Percentiles rank a stretch among this genome's conserved stretches.
Conservation (phyloP, 352 stramenopile genomes). For the Globisporangium viniferum region DNA sequence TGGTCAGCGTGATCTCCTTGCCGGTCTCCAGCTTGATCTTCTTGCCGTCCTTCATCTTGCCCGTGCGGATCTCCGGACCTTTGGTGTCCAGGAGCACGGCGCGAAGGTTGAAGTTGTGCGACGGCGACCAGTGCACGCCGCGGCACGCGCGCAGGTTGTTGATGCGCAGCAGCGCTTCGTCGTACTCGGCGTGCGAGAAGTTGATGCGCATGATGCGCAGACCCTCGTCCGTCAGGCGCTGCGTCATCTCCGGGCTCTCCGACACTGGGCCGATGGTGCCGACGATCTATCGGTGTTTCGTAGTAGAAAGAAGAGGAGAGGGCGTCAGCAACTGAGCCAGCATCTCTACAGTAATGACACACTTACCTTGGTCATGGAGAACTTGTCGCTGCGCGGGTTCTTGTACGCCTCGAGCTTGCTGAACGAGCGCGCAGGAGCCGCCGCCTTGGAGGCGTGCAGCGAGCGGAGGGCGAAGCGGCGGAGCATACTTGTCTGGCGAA, state of each 20-base stretch:
- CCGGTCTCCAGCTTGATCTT: conserved; percentile 83
- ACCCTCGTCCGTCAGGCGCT: conserved; percentile 84
- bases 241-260: conserved; percentile 66
- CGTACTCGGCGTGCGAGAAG: conserved; percentile 93
- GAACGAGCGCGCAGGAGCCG: conserved; percentile 13
- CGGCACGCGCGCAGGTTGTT: conserved; percentile 74
- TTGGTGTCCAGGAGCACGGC: conserved; percentile 94
- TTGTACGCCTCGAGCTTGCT: conserved; percentile 49
- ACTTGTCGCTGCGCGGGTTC: conserved; percentile 78
- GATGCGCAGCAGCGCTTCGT: conserved; percentile 77
- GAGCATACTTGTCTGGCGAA: conserved; percentile 12
- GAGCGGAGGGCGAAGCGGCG: conserved; percentile 15
- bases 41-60: conserved; percentile 86
- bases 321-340: neutral
- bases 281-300: conserved; percentile 65
- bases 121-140: conserved; percentile 68
- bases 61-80: conserved; percentile 93
- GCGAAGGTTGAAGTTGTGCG: conserved; percentile 87
- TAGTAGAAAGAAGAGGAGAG: neutral
- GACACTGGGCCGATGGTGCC: conserved; percentile 91
- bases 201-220: conserved; percentile 94
- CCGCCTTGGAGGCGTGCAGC: conserved; percentile 6
- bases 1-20: conserved; percentile 87
- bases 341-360: neutral
- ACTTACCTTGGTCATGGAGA: conserved; percentile 82